Percentiles rank a stretch among this genome's conserved stretches.
Evolutionary conservation across 208 protist genomes (phyloP).

Genomic region (Acanthamoeba healyi): DNA sequence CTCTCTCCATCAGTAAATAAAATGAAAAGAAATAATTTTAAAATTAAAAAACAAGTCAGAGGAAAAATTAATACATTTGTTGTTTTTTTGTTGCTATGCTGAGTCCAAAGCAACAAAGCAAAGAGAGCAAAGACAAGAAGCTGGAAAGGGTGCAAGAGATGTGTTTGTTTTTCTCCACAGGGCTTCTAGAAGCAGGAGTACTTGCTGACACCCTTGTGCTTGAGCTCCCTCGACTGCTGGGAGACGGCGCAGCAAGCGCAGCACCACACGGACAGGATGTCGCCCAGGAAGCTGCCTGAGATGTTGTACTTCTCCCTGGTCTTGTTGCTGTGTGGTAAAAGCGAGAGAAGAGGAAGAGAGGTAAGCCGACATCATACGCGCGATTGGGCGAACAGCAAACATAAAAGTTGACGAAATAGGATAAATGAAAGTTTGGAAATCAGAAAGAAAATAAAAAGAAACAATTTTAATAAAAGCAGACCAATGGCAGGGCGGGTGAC

Average conservation of each 20-base stretch:
- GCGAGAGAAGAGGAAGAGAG: neutral
- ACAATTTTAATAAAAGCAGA: no score
- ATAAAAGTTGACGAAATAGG: neutral
- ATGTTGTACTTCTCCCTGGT: slow-evolving; percentile 67
- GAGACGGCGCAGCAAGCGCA: slow-evolving; percentile 27
- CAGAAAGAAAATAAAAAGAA: neutral
- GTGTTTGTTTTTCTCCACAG: no score
- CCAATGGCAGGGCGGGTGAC: neutral
- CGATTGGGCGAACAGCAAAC: neutral
- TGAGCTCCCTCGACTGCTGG: slow-evolving; percentile 63
- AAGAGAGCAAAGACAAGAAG: no score
- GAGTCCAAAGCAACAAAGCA: neutral
- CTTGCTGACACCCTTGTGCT: slow-evolving; percentile 17
- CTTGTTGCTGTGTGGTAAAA: neutral
- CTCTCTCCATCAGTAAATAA: no score
- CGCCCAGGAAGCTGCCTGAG: slow-evolving; percentile 14
- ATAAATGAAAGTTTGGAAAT: neutral
- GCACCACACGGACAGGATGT: slow-evolving; percentile 31
- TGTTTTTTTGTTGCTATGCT: neutral
- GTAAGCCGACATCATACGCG: neutral
- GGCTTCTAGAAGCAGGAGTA: slow-evolving; percentile 13
- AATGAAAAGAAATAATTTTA: no score
- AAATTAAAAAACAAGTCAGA: no score
- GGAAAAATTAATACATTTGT: neutral
- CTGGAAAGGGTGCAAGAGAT: no score